Evolutionary conservation across 2,329 filamentous ascomycete species (phyloP), one percentile per base, ranked within the genome.

Genomic region (Scedosporium aurantiacum): DNA sequence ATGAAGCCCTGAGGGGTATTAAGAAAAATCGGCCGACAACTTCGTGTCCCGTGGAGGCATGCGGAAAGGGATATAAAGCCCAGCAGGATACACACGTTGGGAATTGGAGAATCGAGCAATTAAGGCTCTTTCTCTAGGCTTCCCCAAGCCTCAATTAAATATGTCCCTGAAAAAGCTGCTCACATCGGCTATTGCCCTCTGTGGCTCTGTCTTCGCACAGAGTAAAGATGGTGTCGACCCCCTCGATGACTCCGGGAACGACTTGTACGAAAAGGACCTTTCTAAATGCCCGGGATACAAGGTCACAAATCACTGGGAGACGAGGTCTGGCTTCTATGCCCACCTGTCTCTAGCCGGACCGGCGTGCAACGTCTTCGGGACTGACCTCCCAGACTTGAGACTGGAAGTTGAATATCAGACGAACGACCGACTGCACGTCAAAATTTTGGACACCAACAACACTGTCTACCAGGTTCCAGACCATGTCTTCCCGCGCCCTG

Each of bases 401-500:
- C 73, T 93, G 60, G 78, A 81, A 1, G 83, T 92, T 16, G 82
- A 86, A 67, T 87, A 86, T 65, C 84, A 90, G 69, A 79, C 82
- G 2, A 72, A 55, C 23, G 27, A 56, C 14, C 59, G 59, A 10
- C 59, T 61, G 12, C 59, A 61, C 14, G 59, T 61, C 45, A 61
- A 56, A 40, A 89, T 91, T 61, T 83, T 86, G 64, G 89, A 93
- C 71, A 78, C 81, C 5, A 81, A 76, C n/a, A 80, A 87, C 64
- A 79, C 84, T 28, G 86, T 88, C 56, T 93, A 89, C 67, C 88
- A 92, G 70, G 82, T 93, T 1, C 88, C 89, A 12, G 83, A 87
- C 41, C 80, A 80, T 2, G 82, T 90, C 27, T 75, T 92, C 23
- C 79, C 86, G 2, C 82, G 87, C 0, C 75, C 75, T 1, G 59